These are phyloP conservation scores for Talaromyces sp. DNA, from an alignment of 2,329 filamentous ascomycete species.

Conservation along the genomic window DNA sequence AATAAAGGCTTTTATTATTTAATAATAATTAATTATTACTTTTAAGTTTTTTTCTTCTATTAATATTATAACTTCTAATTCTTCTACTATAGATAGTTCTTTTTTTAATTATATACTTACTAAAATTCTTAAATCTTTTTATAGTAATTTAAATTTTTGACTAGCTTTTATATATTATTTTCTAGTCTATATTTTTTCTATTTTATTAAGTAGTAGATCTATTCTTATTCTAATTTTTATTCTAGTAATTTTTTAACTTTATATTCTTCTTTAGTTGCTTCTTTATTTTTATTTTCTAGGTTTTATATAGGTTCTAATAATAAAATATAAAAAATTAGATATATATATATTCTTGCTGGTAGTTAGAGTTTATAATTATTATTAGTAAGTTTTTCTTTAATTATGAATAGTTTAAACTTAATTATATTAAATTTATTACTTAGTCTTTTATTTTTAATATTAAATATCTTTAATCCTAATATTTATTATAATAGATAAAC, in stretches of 20 bases:
- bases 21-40: background rate
- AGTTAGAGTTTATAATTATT: background rate
- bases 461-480: background rate
- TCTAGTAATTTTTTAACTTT: too few relatives aligned
- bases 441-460: background rate
- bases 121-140: background rate
- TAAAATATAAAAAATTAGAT: too few relatives aligned
- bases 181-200: too few relatives aligned
- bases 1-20: background rate
- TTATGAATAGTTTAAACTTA: background rate
- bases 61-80: background rate
- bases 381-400: background rate
- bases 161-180: too few relatives aligned
- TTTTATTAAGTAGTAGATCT: too few relatives aligned
- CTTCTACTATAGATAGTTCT: background rate
- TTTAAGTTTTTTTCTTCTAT: too few relatives aligned
- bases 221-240: too few relatives aligned
- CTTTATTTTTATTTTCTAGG: too few relatives aligned
- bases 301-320: too few relatives aligned
- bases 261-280: too few relatives aligned
- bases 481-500: background rate
- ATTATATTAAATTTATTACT: background rate
- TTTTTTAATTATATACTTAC: background rate
- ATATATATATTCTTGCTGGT: background rate
- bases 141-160: background rate